Evolutionary conservation across 176 grass and related monocot species (phyloP).

Genomic region (Cenchrus americanus): DNA sequence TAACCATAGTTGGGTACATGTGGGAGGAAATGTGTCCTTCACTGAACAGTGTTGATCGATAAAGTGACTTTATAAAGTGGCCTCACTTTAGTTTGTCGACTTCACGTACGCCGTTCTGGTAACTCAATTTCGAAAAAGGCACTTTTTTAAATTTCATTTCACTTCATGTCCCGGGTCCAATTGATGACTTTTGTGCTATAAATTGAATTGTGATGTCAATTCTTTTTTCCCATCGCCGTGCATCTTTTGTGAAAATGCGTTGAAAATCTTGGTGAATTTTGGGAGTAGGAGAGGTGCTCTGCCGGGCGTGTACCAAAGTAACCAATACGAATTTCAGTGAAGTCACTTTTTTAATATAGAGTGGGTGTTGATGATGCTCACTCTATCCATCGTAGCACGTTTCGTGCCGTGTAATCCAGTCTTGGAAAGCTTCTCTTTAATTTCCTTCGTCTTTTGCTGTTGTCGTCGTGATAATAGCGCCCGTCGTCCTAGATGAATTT

Average conservation of each 20-base stretch:
- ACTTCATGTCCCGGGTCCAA: neutral
- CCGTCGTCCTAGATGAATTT: neutral
- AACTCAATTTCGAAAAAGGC: neutral
- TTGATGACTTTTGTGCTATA: neutral
- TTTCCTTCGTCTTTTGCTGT: neutral
- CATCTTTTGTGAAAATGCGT: neutral
- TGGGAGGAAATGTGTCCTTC: slow-evolving; percentile 23
- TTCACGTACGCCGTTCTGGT: slow-evolving; percentile 24
- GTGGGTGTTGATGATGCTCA: neutral
- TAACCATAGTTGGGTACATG: slow-evolving; percentile 44
- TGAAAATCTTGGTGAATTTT: neutral
- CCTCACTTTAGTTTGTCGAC: slow-evolving; percentile 47
- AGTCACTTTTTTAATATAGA: neutral
- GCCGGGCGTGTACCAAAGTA: neutral
- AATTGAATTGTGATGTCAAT: neutral
- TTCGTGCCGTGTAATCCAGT: slow-evolving; percentile 54
- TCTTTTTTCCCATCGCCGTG: neutral
- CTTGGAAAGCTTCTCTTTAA: neutral
- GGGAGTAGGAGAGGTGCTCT: neutral
- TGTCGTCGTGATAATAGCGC: neutral
- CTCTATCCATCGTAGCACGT: neutral
- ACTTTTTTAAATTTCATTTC: neutral
- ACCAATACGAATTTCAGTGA: neutral
- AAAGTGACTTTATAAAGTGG: slow-evolving; percentile 62
- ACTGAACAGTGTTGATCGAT: slow-evolving; percentile 27